A percentile compares a stretch with the other conserved stretches of the same genome.
Conservation (phyloP, 2,329 filamentous ascomycete genomes). For the Claviceps humidiphila region DNA sequence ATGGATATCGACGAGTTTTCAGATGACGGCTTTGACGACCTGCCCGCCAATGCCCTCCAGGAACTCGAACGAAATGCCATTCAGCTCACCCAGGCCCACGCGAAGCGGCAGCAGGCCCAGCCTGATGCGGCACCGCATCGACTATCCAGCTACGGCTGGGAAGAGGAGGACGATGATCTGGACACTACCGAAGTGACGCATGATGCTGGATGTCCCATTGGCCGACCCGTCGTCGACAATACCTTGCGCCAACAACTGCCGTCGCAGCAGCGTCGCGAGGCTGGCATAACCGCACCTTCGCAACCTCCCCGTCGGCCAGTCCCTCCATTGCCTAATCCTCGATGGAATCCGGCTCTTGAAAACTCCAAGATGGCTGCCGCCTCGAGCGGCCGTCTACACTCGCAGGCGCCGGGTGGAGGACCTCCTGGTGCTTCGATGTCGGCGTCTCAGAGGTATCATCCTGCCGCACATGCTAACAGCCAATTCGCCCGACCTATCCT, state of each 20-base stretch:
- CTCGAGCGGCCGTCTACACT: conserved; percentile 2
- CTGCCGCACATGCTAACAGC: conserved; percentile 14
- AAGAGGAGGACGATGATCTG: conserved; percentile 44
- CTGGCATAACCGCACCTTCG: conserved; percentile 7
- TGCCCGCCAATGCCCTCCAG: conserved; percentile 43
- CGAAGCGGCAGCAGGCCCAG: conserved; percentile 12
- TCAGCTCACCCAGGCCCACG: conserved; percentile 39
- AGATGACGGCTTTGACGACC: conserved; percentile 49
- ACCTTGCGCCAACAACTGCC: conserved; percentile 21
- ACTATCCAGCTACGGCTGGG: conserved; percentile 27
- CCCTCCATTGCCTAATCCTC: conserved; percentile 21
- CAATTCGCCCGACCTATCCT: conserved; percentile 27
- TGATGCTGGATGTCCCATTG: conserved; percentile 27
- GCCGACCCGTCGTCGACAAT: conserved; percentile 23
- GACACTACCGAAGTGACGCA: conserved; percentile 45
- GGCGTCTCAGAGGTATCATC: conserved; percentile 19
- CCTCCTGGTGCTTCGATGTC: conserved; percentile 12
- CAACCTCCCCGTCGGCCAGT: conserved; percentile 14
- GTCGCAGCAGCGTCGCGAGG: conserved; percentile 16
- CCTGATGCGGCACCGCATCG: conserved; percentile 11
- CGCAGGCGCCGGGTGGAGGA: conserved; percentile 8
- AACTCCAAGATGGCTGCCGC: conserved; percentile 10
- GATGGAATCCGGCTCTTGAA: conserved; percentile 24
- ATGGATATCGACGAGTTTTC: conserved; percentile 44
- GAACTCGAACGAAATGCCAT: conserved; percentile 53